Evolutionary conservation across 1,284 basidiomycete genomes (phyloP).

Genomic region (Melampsora occidentalis): DNA sequence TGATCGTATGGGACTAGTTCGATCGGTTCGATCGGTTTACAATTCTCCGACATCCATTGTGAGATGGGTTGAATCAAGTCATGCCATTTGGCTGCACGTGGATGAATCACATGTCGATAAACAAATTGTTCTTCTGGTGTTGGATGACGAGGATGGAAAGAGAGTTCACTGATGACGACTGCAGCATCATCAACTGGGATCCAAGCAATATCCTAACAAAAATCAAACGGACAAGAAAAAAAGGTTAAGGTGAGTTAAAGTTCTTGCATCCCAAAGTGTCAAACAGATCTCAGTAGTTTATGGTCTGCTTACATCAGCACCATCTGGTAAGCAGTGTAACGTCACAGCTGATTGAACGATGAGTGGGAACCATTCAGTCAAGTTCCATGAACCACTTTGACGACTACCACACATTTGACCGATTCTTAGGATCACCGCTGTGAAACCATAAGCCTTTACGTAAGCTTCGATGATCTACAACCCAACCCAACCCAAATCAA

Average conservation of each 20-base stretch:
- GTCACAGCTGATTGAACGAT: slow-evolving; percentile 1
- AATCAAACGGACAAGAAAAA: neutral
- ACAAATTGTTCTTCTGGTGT: neutral
- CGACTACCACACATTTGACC: slow-evolving; percentile 18
- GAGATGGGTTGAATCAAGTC: neutral
- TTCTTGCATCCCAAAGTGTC: neutral
- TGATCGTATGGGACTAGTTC: slow-evolving; percentile 1
- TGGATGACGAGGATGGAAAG: neutral
- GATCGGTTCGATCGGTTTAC: neutral
- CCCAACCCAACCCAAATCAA: neutral
- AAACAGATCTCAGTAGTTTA: neutral
- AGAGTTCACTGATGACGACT: neutral
- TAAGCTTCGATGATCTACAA: slow-evolving; percentile 3
- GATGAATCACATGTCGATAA: slow-evolving; percentile 12
- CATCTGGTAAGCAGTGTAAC: slow-evolving; percentile 11
- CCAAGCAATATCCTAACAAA: slow-evolving; percentile 2
- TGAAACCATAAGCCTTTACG: slow-evolving; percentile 2
- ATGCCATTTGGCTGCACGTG: neutral
- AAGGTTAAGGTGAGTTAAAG: neutral
- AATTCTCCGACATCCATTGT: neutral
- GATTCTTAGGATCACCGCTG: slow-evolving; percentile 6
- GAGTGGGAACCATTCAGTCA: slow-evolving; percentile 13
- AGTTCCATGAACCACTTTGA: slow-evolving; percentile 1
- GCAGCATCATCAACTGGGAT: slow-evolving; percentile 14
- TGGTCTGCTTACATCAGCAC: slow-evolving; percentile 1